A percentile compares a stretch with the other conserved stretches of the same genome.
Conservation (phyloP, 1,284 basidiomycete genomes). For the Mycosarcoma mackinlayi region DNA sequence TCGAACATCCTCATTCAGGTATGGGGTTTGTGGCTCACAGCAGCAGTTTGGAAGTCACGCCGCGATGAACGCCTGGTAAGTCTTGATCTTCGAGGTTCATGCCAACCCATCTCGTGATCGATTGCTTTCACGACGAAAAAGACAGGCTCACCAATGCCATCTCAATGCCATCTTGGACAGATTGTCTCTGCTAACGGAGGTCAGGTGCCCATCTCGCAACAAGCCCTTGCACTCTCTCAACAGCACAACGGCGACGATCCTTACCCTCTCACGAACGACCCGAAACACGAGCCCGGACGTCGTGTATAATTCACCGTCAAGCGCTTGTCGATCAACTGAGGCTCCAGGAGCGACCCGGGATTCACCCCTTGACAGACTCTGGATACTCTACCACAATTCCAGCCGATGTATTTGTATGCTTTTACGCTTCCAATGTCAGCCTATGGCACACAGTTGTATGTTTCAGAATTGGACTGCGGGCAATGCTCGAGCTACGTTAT, state of each 20-base stretch:
- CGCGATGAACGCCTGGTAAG: constrained; percentile 57
- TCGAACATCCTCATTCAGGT: constrained; percentile 26
- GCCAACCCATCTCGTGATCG: too few relatives aligned
- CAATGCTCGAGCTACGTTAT: too few relatives aligned
- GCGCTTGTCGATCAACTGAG: background rate
- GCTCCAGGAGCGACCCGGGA: background rate
- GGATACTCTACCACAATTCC: too few relatives aligned
- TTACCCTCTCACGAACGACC: constrained; percentile 46
- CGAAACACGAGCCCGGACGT: constrained; percentile 40
- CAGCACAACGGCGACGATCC: constrained; percentile 36
- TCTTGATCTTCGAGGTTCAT: background rate
- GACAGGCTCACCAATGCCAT: too few relatives aligned
- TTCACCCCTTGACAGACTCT: too few relatives aligned
- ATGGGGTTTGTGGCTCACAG: constrained; percentile 64
- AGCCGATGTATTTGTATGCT: constrained; percentile 13
- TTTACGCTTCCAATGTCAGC: background rate
- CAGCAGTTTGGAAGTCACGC: constrained; percentile 62
- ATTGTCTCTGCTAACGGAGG: constrained; percentile 34
- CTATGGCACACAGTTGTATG: too few relatives aligned
- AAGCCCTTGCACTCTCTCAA: constrained; percentile 34
- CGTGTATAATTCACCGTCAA: constrained; percentile 9
- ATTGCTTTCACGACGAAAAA: too few relatives aligned
- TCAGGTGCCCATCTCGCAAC: constrained; percentile 39
- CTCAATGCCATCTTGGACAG: too few relatives aligned
- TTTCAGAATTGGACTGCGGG: too few relatives aligned